Evolutionary conservation across 1,284 basidiomycete species (phyloP).

Genomic region (Apiotrichum gamsii): DNA sequence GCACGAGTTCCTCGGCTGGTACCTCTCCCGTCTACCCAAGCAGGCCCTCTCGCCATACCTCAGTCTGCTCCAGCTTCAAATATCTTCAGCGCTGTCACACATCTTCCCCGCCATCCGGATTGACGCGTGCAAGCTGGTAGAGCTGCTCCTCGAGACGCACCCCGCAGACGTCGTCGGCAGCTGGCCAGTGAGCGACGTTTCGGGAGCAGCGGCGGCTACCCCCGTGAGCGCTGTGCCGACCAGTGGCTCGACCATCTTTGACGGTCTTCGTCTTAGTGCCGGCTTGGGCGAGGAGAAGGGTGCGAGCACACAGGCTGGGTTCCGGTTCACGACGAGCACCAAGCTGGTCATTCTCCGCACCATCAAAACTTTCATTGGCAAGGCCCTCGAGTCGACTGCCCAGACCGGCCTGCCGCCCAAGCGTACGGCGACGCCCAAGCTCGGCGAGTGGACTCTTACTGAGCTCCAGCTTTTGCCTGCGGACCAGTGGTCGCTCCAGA

Average conservation of each 20-base stretch:
- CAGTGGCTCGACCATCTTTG: slow-evolving; percentile 32
- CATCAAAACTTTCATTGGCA: slow-evolving; percentile 34
- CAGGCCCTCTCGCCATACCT: slow-evolving; percentile 62
- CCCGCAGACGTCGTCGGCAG: slow-evolving; percentile 63
- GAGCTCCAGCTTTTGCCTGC: slow-evolving; percentile 8
- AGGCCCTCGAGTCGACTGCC: slow-evolving; percentile 15
- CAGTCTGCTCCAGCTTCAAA: slow-evolving; percentile 69
- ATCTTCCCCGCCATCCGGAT: slow-evolving; percentile 91
- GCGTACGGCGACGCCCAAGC: background rate
- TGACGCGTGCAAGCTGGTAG: slow-evolving; percentile 77
- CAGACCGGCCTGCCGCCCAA: background rate
- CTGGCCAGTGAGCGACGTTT: slow-evolving; percentile 52
- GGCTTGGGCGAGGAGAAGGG: slow-evolving; percentile 44
- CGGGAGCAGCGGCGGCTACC: background rate
- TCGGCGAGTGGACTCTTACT: slow-evolving; percentile 6
- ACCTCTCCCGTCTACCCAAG: slow-evolving; percentile 59
- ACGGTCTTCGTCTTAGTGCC: slow-evolving; percentile 41
- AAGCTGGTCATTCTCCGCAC: slow-evolving; percentile 40
- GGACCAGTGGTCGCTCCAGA: slow-evolving; percentile 11
- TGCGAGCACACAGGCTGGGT: slow-evolving; percentile 31
- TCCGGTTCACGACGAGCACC: slow-evolving; percentile 25
- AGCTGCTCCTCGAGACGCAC: slow-evolving; percentile 67
- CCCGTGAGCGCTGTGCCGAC: slow-evolving; percentile 1
- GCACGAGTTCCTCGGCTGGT: slow-evolving; percentile 56
- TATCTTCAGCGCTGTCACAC: slow-evolving; percentile 84